Conservation (phyloP, 2,329 filamentous ascomycete genomes). For the Podosphaera fusca region DNA sequence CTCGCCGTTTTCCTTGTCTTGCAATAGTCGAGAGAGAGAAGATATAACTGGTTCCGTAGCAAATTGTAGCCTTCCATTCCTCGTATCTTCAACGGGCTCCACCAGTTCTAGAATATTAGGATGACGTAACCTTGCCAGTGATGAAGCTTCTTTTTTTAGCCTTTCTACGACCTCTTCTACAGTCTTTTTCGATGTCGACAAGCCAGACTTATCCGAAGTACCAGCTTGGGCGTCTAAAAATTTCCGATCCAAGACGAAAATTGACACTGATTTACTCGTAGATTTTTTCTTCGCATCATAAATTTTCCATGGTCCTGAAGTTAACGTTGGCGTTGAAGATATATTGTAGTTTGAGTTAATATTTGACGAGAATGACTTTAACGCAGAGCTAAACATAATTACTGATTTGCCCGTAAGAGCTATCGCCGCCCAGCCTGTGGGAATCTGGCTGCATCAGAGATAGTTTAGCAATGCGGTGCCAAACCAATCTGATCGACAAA, state of each 20-base stretch:
- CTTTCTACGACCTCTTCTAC: slow-evolving; percentile 81
- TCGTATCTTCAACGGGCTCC: slow-evolving; percentile 85
- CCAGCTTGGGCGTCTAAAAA: slow-evolving; percentile 47
- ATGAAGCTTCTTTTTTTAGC: slow-evolving; percentile 76
- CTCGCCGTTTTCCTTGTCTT: slow-evolving; percentile 48
- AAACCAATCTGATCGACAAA: no score
- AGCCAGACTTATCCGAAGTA: slow-evolving; percentile 36
- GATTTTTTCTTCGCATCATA: slow-evolving; percentile 95
- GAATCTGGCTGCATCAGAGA: no score
- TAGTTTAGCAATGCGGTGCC: no score
- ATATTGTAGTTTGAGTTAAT: slow-evolving; percentile 83
- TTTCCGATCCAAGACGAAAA: slow-evolving; percentile 90
- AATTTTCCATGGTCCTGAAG: slow-evolving; percentile 87
- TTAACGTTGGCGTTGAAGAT: slow-evolving; percentile 49
- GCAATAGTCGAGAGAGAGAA: slow-evolving; percentile 59
- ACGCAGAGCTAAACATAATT: slow-evolving; percentile 31
- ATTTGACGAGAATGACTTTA: slow-evolving; percentile 86
- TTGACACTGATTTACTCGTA: slow-evolving; percentile 66
- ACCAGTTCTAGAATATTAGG: slow-evolving; percentile 80
- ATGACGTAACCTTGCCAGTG: slow-evolving; percentile 68
- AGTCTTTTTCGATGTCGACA: slow-evolving; percentile 50
- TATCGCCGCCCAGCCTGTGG: neutral
- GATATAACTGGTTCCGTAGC: slow-evolving; percentile 80
- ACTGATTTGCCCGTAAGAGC: slow-evolving; percentile 3
- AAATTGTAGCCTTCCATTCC: slow-evolving; percentile 81